These are phyloP conservation scores for Daldinia decipiens DNA, from an alignment of 495 filamentous ascomycete species.

Conservation along the genomic window DNA sequence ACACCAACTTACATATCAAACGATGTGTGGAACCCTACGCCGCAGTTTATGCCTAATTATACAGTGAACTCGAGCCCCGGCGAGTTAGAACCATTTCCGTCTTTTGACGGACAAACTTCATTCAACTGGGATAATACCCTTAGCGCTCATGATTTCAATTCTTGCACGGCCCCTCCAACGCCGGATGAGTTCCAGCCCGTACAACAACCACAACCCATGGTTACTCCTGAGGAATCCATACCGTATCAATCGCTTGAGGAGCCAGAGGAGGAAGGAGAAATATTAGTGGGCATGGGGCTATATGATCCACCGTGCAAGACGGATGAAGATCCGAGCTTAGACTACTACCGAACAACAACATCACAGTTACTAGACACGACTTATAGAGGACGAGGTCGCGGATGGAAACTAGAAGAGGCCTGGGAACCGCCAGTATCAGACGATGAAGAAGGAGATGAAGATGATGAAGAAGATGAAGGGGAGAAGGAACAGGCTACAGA, in stretches of 20 bases:
- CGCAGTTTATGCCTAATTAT: constrained; percentile 30
- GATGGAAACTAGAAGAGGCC: constrained; percentile 83
- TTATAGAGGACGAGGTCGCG: constrained; percentile 66
- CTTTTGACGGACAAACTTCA: constrained; percentile 32
- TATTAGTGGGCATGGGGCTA: constrained; percentile 84
- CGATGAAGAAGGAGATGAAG: constrained; percentile 68
- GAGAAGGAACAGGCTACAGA: constrained; percentile 37
- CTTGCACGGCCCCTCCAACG: constrained; percentile 65
- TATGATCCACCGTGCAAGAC: constrained; percentile 73
- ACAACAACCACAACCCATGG: constrained; percentile 55
- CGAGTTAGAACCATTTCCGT: constrained; percentile 33
- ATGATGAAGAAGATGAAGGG: constrained; percentile 52
- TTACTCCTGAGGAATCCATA: constrained; percentile 57
- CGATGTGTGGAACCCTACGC: constrained; percentile 36
- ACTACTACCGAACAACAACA: constrained; percentile 60
- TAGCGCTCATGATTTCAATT: constrained; percentile 49
- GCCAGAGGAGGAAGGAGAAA: constrained; percentile 66
- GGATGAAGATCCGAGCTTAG: constrained; percentile 51
- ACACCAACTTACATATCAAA: constrained; percentile 43
- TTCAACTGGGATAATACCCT: constrained; percentile 56
- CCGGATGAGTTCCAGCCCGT: constrained; percentile 67
- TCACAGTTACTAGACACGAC: constrained; percentile 58
- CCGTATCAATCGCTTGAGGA: constrained; percentile 58
- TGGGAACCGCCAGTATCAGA: constrained; percentile 75
- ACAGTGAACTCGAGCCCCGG: constrained; percentile 19